Base-by-base conservation (phyloP, 2,329 filamentous ascomycete genomes). In the Capronia americana region DNA sequence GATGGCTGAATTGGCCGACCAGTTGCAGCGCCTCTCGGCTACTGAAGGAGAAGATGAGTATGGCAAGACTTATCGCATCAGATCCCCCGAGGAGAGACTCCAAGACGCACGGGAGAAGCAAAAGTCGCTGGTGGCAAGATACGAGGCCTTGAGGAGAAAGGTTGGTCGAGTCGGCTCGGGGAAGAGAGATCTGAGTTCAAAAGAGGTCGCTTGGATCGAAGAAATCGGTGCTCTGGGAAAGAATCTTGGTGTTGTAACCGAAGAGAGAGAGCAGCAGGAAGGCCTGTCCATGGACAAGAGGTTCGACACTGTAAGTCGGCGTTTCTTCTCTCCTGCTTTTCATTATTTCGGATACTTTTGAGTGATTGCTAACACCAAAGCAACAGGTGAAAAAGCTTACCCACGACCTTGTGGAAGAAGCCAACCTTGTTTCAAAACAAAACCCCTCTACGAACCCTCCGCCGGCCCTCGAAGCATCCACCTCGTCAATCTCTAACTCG, bases 171-270 rank as follows among this genome's bases (percentile, higher is more conserved):
- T 64, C 2, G 79, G 79, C 59, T 76, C 78, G 2, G 79, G 79
- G 14, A 81, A 80, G 17, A 76, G 78, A 10, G 79, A 80, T 10
- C 72, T 84, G 44, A 82, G 79, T 64, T 78, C 81, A 28, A 82
- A 79, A 67, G 82, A 84, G 69, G 77, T 75, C 61, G 74, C 75
- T 4, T 84, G 81, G 81, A 70, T 80, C 5, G 72, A 68, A 11
- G 82, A 84, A 67, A 78, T 84, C 28, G 74, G 79, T 23, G 68
- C 73, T 4, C 63, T 84, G 30, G 77, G 78, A 1, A 69, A 67
- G 23, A 79, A 77, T 6, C 71, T 83, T 38, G 75, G 74, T 17
- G 69, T 74, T 28, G 65, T 69, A 17, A 64, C 61, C 20, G 73
- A 70, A 54, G 70, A 68, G 10, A 69, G 51, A 32, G 63, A 54